Evolutionary conservation across 2,329 filamentous ascomycete species (phyloP).

Genomic region (Achaetomium macrosporum): DNA sequence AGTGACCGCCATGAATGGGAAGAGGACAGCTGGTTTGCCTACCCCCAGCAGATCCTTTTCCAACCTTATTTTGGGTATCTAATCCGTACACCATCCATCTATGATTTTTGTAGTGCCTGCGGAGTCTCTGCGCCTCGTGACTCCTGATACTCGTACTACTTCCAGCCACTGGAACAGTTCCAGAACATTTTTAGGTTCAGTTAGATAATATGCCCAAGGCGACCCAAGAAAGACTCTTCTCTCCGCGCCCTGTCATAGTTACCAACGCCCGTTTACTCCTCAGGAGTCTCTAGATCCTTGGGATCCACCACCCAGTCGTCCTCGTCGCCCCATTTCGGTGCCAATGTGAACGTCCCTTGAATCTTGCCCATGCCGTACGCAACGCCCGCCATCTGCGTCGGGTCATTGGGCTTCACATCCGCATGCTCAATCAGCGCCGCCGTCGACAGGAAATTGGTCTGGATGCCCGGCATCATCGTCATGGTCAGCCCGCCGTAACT

Average conservation of each 20-base stretch:
- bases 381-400: conserved; percentile 40
- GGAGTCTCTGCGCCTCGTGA: not conserved
- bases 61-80: conserved; percentile 8
- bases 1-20: not conserved
- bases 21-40: not conserved
- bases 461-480: conserved; percentile 47
- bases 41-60: not conserved
- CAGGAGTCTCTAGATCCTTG: conserved; percentile 28
- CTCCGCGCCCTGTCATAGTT: not conserved
- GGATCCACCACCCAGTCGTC: conserved; percentile 47
- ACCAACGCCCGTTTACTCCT: conserved; percentile 13
- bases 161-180: not conserved
- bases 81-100: conserved; percentile 4
- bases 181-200: not conserved
- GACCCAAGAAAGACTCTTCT: not conserved
- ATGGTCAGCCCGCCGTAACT: conserved; percentile 56
- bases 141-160: not conserved
- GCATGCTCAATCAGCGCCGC: conserved; percentile 55
- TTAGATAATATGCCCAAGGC: not conserved
- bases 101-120: not conserved
- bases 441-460: conserved; percentile 49
- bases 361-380: conserved; percentile 59
- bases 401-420: conserved; percentile 43
- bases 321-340: conserved; percentile 53
- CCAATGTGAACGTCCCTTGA: conserved; percentile 55